Base-by-base conservation (phyloP, 139 green algal genomes). In the Chlorokybus atmophyticus region DNA sequence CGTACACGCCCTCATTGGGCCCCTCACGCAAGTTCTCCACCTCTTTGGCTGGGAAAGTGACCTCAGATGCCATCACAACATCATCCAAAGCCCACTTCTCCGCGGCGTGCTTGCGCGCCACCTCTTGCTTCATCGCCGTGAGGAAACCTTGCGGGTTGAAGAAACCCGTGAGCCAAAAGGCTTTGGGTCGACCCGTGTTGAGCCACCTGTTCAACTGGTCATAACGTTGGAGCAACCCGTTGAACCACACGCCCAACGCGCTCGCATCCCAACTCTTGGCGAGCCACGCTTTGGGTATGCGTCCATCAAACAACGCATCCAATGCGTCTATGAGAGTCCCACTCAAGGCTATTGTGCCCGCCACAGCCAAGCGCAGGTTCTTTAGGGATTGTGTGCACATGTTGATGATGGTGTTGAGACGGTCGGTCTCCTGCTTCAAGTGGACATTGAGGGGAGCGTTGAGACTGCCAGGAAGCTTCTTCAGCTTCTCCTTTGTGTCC, bases 1-100 rank as follows among this genome's bases (percentile, higher is more conserved):
- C 75, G 67, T 85, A 95, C 2, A 96, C 85, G 27, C 88, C 88
- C 73, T 94, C 88, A 3, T 62, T 28, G 0, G 86, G 85, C 3
- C 50, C 66, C 26, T 90, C 85, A 59, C 82, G 83, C 14, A 95
- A 64, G 2, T 56, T 52, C 63, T 95, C 88, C 40, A 83, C 76
- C 60, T 90, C 79, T 74, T 87, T 86, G 32, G 81, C 57, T n/a
- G 82, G 80, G 70, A 86, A 75, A 21, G 83, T 93, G 24, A 94
- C 84, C 55, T 93, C 81, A 24, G 52, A 76, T n/a, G 59, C 79
- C 80, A 95, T 86, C 4, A 93, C 80, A 28, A 96, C 83, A 57
- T 93, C 85, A 65, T 96, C 88, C 54, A 96, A 68, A 17, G 86
- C 83, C 85, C 87, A 95, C 66, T 90, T 90, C 65, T 93, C 88